Evolutionary conservation across 805 yeast species (phyloP).

Genomic region (Lipomyces mesembrius): DNA sequence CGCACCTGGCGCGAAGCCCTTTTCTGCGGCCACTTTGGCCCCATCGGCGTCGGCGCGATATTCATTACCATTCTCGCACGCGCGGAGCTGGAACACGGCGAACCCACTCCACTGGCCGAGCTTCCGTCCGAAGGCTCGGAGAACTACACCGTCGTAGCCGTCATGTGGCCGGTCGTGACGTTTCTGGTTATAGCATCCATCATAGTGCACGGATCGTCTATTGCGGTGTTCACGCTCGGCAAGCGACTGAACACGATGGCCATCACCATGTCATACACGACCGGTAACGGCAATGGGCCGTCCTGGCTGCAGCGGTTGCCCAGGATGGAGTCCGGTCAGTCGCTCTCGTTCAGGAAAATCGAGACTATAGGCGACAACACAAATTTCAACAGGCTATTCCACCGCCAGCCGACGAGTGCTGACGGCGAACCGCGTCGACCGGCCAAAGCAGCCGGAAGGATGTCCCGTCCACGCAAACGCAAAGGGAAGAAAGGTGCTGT

Average conservation of each 20-base stretch:
- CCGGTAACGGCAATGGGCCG: conserved; percentile 63
- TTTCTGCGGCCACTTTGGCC: conserved; percentile 95
- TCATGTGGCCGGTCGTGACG: conserved; percentile 82
- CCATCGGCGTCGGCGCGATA: conserved; percentile 93
- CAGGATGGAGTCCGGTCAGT: conserved; percentile 72
- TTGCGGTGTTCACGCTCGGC: conserved; percentile 77
- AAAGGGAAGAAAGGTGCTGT: conserved; percentile 8
- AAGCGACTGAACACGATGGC: conserved; percentile 90
- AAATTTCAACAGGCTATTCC: conserved; percentile 23
- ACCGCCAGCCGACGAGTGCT: conserved; percentile 17
- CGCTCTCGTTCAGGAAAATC: conserved; percentile 79
- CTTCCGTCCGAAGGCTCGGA: conserved; percentile 55
- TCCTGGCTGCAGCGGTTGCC: conserved; percentile 89
- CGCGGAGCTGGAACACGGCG: conserved; percentile 64
- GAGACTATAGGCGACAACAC: conserved; percentile 60
- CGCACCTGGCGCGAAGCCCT: conserved; percentile 92
- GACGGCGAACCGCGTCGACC: conserved; percentile 27
- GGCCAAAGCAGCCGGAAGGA: conserved; percentile 35
- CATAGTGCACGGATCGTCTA: conserved; percentile 90
- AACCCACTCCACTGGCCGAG: conserved; percentile 60
- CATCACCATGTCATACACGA: conserved; percentile 86
- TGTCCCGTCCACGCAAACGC: conserved; percentile 20
- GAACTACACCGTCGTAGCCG: conserved; percentile 62
- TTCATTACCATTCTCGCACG: conserved; percentile 83
- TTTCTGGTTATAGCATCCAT: conserved; percentile 82